phyloP scores from a whole-genome alignment of 768 basidiomycete species.

The Harrya chromipes region DNA sequence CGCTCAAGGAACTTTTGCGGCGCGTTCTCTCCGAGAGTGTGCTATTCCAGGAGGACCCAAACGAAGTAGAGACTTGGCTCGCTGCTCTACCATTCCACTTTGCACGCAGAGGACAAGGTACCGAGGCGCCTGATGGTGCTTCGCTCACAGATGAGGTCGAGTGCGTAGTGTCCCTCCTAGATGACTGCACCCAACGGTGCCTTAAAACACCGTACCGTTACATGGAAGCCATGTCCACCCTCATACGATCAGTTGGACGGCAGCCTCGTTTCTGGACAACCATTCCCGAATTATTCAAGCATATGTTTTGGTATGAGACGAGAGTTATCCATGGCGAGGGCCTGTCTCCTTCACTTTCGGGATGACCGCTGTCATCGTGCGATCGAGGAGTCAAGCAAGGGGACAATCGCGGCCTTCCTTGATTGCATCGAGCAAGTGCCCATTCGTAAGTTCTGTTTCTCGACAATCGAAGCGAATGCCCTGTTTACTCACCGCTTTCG shows the following conservation, averaged over 20 bases:
- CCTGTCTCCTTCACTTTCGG: constrained; percentile 33
- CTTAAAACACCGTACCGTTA: constrained; percentile 84
- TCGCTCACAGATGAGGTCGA: constrained; percentile 54
- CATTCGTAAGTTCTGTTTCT: constrained; percentile 41
- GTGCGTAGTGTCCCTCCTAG: constrained; percentile 56
- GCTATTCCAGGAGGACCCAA: constrained; percentile 73
- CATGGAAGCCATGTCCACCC: constrained; percentile 61
- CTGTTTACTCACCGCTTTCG: background rate
- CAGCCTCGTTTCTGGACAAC: constrained; percentile 26
- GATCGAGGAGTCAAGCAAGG: background rate
- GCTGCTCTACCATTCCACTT: constrained; percentile 48
- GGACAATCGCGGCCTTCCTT: constrained; percentile 43
- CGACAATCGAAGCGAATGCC: background rate
- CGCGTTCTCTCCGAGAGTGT: constrained; percentile 66
- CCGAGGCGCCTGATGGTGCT: constrained; percentile 50
- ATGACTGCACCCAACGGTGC: constrained; percentile 72
- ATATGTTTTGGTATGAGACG: constrained; percentile 41
- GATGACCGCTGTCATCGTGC: constrained; percentile 2
- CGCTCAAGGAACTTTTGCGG: constrained; percentile 51
- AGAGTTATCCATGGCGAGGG: constrained; percentile 42
- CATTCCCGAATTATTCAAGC: constrained; percentile 35
- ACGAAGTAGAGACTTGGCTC: constrained; percentile 77
- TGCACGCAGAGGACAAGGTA: constrained; percentile 32
- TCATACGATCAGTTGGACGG: constrained; percentile 38
- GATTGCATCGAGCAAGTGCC: constrained; percentile 39